Base-by-base conservation (phyloP, 2,329 filamentous ascomycete species). In the Verticillium isaacii region DNA sequence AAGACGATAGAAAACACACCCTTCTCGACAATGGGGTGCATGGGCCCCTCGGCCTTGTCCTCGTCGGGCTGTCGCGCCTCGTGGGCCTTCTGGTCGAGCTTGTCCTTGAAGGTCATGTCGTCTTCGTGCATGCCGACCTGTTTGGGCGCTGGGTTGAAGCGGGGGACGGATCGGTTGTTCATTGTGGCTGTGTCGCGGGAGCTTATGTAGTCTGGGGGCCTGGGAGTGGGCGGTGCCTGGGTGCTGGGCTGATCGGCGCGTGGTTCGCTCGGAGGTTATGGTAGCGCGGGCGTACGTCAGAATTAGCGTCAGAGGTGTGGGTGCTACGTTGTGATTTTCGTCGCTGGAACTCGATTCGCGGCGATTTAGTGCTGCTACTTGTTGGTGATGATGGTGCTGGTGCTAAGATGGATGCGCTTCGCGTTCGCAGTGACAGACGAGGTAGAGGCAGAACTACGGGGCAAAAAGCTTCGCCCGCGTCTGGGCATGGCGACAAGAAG, bases 21-120 rank as follows among this genome's bases (percentile, higher is more conserved):
- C 71, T 80, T 81, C 58, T 80, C 77, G 8, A 80, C 63, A 3
- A 82, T 67, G 0, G 74, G 72, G 57, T 78, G 74, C 5, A 59
- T 37, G 12, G 60, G 60, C n/a, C 64, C 62, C 9, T 62, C 69
- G 19, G 64, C 62, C 19, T 68, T 64, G 34, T 69, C 63, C 7
- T 64, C 60, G 34, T 14, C 14, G 2, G 71, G 70, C 17, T 68
- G 61, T 11, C 71, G 72, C 12, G 71, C 71, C 41, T 75, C 73
- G 15, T 69, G 63, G 2, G 80, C 80, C 15, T 72, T 75, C 55
- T 74, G 68, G 67, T 82, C 80, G 1, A 82, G 75, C 66, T 77
- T 73, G 37, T 76, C 65, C 69, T 82, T 82, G 73, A 76, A 80
- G 56, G 68, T 72, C 45, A 50, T 50, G 45, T 50, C 45, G 45